Base-by-base conservation (phyloP, 352 stramenopile species). In the Globisporangium nagaii region DNA sequence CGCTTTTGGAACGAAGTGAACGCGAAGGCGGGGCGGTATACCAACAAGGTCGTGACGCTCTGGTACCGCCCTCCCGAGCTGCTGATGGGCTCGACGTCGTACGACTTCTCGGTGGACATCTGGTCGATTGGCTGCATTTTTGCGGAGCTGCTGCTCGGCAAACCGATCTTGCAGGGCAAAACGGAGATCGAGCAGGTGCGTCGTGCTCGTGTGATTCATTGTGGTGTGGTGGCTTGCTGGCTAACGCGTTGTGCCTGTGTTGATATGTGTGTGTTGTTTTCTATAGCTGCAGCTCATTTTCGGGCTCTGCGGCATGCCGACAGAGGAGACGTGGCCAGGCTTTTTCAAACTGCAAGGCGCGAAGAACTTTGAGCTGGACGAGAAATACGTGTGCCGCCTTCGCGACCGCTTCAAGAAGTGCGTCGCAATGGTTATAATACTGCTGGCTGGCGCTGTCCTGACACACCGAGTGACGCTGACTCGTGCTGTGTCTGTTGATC, bases 51-150 rank as follows among this genome's bases (percentile, higher is more conserved):
- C 4, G 93, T 97, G 11, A 98, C 94, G 25, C 67, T 96, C 19
- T 98, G 94, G 94, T 98, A 98, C 64, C 79, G 94, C 25, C 79
- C 93, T 1, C 94, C 94, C 0, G 94, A 98, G 60, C 73, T 98
- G 20, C 65, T 98, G 25, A 79, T 98, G 48, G 90, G 93, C 3
- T 96, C 77, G 17, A 97, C 90, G 3, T 86, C 74, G 7, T 98
- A 98, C 62, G 86, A 94, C 56, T 93, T 82, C 36, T 94, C 75
- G 7, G 91, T 98, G 17, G 94, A 98, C 70, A 75, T 96, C n/a
- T 98, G 93, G 91, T 97, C 94, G 0, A 93, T 98, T 50, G 94
- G 93, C 0, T 91, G 78, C 36, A 92, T 94, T 40, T 94, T 94
- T 49, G 84, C 66, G 5, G 84, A 94, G 47, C 47, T 94, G 25